Evolutionary conservation across 2,329 filamentous ascomycete genomes (phyloP), one percentile per base, ranked within the genome.

Genomic region (Colletotrichum neosansevieriae): DNA sequence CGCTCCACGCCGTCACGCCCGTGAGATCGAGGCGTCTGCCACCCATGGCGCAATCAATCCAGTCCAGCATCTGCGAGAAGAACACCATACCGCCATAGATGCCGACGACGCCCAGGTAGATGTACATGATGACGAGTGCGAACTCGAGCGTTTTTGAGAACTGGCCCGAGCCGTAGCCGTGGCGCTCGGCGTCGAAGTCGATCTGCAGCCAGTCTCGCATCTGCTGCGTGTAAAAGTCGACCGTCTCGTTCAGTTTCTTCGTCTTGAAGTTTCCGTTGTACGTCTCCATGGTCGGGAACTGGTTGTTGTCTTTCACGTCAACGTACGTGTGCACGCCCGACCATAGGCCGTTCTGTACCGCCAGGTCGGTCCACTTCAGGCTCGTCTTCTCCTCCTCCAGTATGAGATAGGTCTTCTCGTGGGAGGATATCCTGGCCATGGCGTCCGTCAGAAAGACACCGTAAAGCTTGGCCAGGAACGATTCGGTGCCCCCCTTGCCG

Each of bases 41-140:
- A 2, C 42, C 58, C 0, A 56, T 15, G 0, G 44, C 29, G 19
- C 57, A 50, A 7, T 17, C n/a, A 2, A 56, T 13, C 34, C 32
- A 36, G n/a, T 56, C 47, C 3, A 62, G 32, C 9, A 32, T 12
- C 21, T 54, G 47, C 12, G 47, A 54, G 3, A 44, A 4, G 21
- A 54, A 4, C 12, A 62, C 50, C 4, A 42, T 21, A 0, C 15
- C 11, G 38, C 59, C 59, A 40, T 62, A 62, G 19, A 56, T 21
- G 24, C 29, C 59, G 0, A 62, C 59, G 11, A 45, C 29, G 47
- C 59, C 59, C 10, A 62, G 47, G 36, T 62, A 62, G 49, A 62
- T 62, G 59, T 62, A 62, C 49, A 62, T 62, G 19, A 62, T 44
- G n/a, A 62, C 34, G 10, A 62, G 50, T 6, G 59, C 59, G 29